Evolutionary conservation across 176 grass and related monocot genomes (phyloP).

Genomic region (Musa beccarii): DNA sequence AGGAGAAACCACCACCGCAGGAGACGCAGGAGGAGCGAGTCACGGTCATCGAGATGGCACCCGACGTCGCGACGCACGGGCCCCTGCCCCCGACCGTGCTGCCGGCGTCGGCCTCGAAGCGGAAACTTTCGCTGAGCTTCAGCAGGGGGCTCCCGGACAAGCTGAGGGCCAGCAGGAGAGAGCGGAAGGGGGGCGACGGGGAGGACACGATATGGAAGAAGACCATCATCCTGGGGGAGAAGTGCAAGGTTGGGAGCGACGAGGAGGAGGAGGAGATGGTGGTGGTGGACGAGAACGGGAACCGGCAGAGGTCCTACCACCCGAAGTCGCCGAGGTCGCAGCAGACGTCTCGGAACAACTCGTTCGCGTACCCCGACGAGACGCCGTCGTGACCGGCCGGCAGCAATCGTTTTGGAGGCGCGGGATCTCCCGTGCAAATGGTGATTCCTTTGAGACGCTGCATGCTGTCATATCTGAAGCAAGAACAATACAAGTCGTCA

Average conservation of each 20-base stretch:
- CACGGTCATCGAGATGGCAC: conserved; percentile 37
- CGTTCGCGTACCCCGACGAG: conserved; percentile 38
- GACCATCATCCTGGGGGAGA: conserved; percentile 76
- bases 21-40: background rate
- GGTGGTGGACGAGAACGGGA: conserved; percentile 24
- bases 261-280: conserved; percentile 34
- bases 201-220: conserved; percentile 82
- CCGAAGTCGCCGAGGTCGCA: conserved; percentile 37
- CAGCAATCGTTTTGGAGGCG: no score
- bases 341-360: conserved; percentile 45
- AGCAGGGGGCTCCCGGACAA: conserved; percentile 52
- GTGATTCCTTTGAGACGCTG: no score
- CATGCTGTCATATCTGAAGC: no score
- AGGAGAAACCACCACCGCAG: background rate
- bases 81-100: conserved; percentile 34
- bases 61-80: conserved; percentile 57
- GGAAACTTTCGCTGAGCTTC: conserved; percentile 46
- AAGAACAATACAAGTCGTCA: no score
- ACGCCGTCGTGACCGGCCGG: conserved; percentile 1
- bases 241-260: conserved; percentile 43
- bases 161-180: conserved; percentile 53
- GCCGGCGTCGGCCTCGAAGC: conserved; percentile 23
- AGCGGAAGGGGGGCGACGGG: conserved; percentile 33
- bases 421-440: no score
- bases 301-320: conserved; percentile 25